phyloP scores from a whole-genome alignment of 805 yeast genomes.

The Kodamaea leandrae region DNA sequence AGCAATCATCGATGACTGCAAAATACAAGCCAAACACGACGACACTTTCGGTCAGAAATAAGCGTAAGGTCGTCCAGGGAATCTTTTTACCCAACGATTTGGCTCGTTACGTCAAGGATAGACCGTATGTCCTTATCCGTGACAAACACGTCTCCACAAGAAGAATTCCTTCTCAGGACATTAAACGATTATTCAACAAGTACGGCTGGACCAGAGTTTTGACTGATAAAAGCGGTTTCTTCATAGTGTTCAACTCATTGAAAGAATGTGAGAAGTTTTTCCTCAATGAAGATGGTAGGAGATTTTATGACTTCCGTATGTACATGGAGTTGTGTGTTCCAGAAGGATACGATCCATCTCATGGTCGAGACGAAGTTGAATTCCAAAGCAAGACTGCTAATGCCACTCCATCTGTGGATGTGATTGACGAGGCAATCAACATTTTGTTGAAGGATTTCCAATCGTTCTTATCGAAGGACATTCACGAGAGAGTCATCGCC shows the following conservation, averaged over 20 bases:
- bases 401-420: slow-evolving; percentile 21
- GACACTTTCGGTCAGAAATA: slow-evolving; percentile 29
- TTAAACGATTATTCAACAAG: slow-evolving; percentile 55
- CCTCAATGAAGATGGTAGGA: slow-evolving; percentile 56
- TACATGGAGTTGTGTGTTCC: slow-evolving; percentile 60
- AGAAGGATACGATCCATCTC: slow-evolving; percentile 30
- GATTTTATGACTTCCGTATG: slow-evolving; percentile 46
- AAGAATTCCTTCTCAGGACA: slow-evolving; percentile 50
- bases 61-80: slow-evolving; percentile 32
- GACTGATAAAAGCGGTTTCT: slow-evolving; percentile 65
- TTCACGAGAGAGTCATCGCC: slow-evolving; percentile 69
- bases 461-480: slow-evolving; percentile 62
- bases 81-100: slow-evolving; percentile 49
- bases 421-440: slow-evolving; percentile 57
- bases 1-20: slow-evolving; percentile 6
- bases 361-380: slow-evolving; percentile 6
- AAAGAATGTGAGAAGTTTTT: slow-evolving; percentile 61
- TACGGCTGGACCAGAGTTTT: slow-evolving; percentile 68
- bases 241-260: slow-evolving; percentile 61
- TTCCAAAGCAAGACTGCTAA: slow-evolving; percentile 12
- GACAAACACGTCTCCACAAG: slow-evolving; percentile 49
- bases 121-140: slow-evolving; percentile 58
- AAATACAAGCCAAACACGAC: slow-evolving; percentile 34
- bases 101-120: slow-evolving; percentile 46
- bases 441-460: slow-evolving; percentile 63